Evolutionary conservation across 305 asterid genomes (phyloP).

Genomic region (Fraxinus dipetala): DNA sequence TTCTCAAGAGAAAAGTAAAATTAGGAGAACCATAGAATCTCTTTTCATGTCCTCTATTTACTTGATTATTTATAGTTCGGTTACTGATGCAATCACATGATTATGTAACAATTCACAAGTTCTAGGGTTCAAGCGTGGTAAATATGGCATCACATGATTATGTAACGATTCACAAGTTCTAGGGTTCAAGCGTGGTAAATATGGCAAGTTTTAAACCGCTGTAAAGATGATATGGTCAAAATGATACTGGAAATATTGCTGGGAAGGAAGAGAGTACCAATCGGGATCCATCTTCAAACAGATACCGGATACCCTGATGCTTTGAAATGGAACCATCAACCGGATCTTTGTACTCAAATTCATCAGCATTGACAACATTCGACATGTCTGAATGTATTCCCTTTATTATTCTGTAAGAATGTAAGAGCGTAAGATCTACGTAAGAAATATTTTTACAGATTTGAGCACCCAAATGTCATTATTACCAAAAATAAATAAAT

Average conservation of each 20-base stretch:
- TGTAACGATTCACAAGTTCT: background rate
- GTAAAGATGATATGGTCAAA: background rate
- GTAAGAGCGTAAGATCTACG: conserved; percentile 10
- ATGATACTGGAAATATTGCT: background rate
- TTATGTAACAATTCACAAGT: background rate
- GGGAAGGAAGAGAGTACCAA: conserved; percentile 49
- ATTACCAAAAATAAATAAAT: background rate
- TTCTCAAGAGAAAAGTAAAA: background rate
- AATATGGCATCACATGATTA: background rate
- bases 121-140: background rate
- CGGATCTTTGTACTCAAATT: conserved; percentile 94
- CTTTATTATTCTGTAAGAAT: conserved; percentile 54
- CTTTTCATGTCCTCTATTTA: background rate
- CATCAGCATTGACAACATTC: conserved; percentile 70
- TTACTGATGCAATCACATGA: background rate
- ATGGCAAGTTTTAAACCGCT: background rate
- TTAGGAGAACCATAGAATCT: background rate
- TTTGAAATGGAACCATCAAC: conserved; percentile 94
- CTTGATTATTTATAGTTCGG: background rate
- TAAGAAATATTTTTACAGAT: background rate
- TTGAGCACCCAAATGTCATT: background rate
- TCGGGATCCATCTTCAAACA: conserved; percentile 94
- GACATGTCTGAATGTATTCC: conserved; percentile 66
- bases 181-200: background rate
- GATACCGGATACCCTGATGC: conserved; percentile 92